Evolutionary conservation across 805 yeast species (phyloP), one percentile per base, ranked within the genome.

Genomic region (Grigorovia yakushimaensis): DNA sequence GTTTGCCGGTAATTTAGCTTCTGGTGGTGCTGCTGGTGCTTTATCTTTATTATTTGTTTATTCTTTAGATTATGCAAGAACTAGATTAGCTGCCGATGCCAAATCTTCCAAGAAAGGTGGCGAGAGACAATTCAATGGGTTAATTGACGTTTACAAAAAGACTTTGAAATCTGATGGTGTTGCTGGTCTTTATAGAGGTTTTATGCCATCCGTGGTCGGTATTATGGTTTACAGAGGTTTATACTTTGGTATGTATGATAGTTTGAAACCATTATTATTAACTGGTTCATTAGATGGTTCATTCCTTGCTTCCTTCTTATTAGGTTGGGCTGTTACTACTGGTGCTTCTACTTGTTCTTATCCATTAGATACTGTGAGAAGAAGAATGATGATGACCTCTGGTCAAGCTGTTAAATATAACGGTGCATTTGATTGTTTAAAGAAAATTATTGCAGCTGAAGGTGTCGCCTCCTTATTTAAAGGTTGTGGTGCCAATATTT

Each of bases 321-420:
- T 88, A 72, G 97, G 97, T 76, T 88, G 97, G 97, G 79, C 81
- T 73, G 96, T 88, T 67, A 88, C 97, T 74, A 88, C 96, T 60
- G 95, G 88, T 83, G 96, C 97, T 68, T 89, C 96, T 64, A 88
- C 96, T 61, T 95, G 95, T 71, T 88, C 96, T 71, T 88, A 88
- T 84, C 97, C 97, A 81, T 85, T 89, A 75, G 97, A 88, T 77
- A 88, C 97, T 69, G 88, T 88, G 70, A 89, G 97, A 85, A 88
- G 97, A 85, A 88, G 97, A 85, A 88, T 88, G 97, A 88, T 88
- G 97, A 88, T 88, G 97, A 88, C 97, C 65, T 89, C 97, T 62
- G 97, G 97, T 75, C 95, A 88, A 78, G 95, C 95, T 68, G 95
- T 88, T 66, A 88, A 89, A 79, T 88, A 88, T 79, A 76, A 81